Evolutionary conservation across 306 rosid genomes (phyloP), one percentile per base, ranked within the genome.

Genomic region (Amphicarpaea edgeworthii): DNA sequence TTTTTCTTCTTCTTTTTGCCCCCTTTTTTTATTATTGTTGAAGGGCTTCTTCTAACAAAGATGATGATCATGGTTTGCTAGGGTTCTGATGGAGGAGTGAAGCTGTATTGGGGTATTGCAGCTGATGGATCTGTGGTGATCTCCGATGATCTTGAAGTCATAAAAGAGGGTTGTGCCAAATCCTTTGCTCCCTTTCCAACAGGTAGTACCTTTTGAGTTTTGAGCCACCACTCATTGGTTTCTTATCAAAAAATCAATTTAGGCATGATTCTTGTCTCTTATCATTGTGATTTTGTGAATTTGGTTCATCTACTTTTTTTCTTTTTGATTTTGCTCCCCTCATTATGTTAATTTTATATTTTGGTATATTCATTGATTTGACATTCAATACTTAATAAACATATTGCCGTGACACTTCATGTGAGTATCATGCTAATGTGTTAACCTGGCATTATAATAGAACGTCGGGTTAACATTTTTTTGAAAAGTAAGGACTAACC

Each of bases 111-210:
- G 99, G 99, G 99, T 5, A 88, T 92, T 50, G 93, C 97, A 46
- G 99, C 88, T 37, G 99, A 95, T 89, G 98, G 98, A 8, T 95
- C 99, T 20, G 98, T 92, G 16, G 99, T 95, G 0, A 95, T 95
- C 19, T 92, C 97, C 81, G 99, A 95, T 82, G 99, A 92, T 84
- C 71, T 95, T 34, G 80, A 83, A 34, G 90, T 92, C 77, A 89
- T 95, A 7, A 92, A 92, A 85, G 97, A 88, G 49, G 96, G 99
- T 1, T 95, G 99, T 85, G 97, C 99, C 54, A 95, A 95, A 81
- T 95, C 99, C 20, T 95, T 84, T 88, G 99, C 99, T 61, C 99
- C 99, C 51, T 95, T 95, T 75, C 99, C 99, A 42, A 73, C 87
- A 68, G 98, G 98, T 91, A 79, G 98, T 91, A 79, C 11, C 38